A percentile compares a stretch with the other conserved stretches of the same genome.
Evolutionary conservation across 495 filamentous ascomycete species (phyloP).

Genomic region (Tuber indicum): DNA sequence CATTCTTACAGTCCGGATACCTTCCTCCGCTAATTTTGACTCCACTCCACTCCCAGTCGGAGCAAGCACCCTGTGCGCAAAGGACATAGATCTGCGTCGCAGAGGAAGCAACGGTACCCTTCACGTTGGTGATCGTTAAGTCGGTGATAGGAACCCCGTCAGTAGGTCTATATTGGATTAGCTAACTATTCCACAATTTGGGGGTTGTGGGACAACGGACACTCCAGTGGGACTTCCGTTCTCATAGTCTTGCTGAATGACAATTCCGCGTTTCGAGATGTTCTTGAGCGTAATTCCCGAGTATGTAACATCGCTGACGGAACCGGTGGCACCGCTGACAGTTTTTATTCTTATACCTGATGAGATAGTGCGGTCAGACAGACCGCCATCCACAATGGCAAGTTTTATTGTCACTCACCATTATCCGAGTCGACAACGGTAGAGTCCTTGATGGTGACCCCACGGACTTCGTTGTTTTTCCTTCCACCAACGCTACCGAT

Average conservation of each 20-base stretch:
- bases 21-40: constrained; percentile 49
- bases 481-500: constrained; percentile 64
- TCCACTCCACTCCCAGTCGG: constrained; percentile 50
- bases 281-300: constrained; percentile 53
- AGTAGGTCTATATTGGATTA: constrained; percentile 45
- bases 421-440: constrained; percentile 53
- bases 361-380: not conserved
- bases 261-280: constrained; percentile 58
- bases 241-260: constrained; percentile 65
- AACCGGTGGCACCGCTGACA: constrained; percentile 52
- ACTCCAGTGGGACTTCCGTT: constrained; percentile 57
- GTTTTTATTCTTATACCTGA: constrained; percentile 58
- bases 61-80: constrained; percentile 49
- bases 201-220: constrained; percentile 5
- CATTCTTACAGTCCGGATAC: constrained; percentile 46
- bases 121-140: constrained; percentile 51
- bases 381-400: not conserved
- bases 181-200: not conserved
- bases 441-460: constrained; percentile 52
- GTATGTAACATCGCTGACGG: constrained; percentile 56
- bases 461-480: constrained; percentile 54
- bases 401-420: constrained; percentile 34
- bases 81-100: constrained; percentile 52
- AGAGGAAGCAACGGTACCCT: constrained; percentile 47
- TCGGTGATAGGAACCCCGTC: constrained; percentile 57